Conservation (phyloP, 2,329 filamentous ascomycete species). For the Curvularia spicifera region DNA sequence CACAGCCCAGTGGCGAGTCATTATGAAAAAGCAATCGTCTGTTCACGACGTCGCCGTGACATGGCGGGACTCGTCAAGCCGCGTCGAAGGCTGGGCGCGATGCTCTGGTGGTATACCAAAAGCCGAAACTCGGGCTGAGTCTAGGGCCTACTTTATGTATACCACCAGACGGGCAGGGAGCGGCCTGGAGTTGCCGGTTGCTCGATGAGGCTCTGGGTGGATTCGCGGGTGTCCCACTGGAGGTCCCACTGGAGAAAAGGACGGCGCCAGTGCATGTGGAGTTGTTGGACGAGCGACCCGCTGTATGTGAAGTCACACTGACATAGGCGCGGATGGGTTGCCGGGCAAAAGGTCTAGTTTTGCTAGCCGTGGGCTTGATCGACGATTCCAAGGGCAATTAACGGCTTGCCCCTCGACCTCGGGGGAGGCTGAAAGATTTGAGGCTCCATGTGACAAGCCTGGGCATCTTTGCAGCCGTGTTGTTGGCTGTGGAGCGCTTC, state of each 20-base stretch:
- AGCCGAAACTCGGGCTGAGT: slow-evolving; percentile 2
- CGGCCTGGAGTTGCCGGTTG: slow-evolving; percentile 7
- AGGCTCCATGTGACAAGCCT: slow-evolving; percentile 32
- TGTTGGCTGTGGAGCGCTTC: slow-evolving; percentile 22
- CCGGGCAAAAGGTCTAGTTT: slow-evolving; percentile 17
- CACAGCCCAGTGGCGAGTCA: slow-evolving; percentile 13
- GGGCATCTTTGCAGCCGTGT: slow-evolving; percentile 21
- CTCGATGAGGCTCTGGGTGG: slow-evolving; percentile 18
- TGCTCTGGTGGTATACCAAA: neutral
- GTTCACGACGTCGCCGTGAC: neutral
- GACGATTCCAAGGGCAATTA: slow-evolving; percentile 21
- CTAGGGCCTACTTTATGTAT: neutral
- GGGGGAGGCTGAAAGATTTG: slow-evolving; percentile 35
- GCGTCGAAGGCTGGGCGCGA: slow-evolving; percentile 1
- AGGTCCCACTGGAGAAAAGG: slow-evolving; percentile 17
- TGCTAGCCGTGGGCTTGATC: slow-evolving; percentile 19
- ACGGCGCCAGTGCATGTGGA: slow-evolving; percentile 21
- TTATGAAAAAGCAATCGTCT: neutral
- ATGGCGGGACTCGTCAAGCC: neutral
- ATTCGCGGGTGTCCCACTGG: slow-evolving; percentile 19
- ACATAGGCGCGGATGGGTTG: slow-evolving; percentile 28
- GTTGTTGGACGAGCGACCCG: slow-evolving; percentile 27
- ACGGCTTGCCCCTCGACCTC: slow-evolving; percentile 26
- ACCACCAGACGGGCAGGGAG: slow-evolving; percentile 4
- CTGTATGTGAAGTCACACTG: slow-evolving; percentile 35